phyloP scores from a whole-genome alignment of 805 yeast species.

The Cyberlindnera samutprakarnensis region DNA sequence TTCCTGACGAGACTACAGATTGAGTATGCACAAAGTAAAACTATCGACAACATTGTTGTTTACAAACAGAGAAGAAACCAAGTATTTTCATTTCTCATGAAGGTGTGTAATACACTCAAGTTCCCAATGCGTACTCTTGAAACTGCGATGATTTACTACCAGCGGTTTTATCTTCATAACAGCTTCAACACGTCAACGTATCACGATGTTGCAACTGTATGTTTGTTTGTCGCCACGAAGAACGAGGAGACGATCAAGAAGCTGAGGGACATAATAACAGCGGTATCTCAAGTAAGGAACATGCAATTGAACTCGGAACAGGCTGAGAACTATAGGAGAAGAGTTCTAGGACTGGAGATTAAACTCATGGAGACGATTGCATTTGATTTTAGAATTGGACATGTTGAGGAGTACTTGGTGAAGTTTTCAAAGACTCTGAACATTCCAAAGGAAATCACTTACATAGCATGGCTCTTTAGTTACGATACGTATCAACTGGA shows the following conservation, averaged over 20 bases:
- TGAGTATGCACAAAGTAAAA: constrained; percentile 39
- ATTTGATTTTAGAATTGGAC: constrained; percentile 71
- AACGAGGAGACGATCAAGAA: constrained; percentile 82
- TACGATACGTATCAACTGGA: constrained; percentile 70
- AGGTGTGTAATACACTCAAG: constrained; percentile 44
- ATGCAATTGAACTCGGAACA: constrained; percentile 22
- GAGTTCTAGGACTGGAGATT: constrained; percentile 56
- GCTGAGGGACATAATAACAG: constrained; percentile 49
- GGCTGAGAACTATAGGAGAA: constrained; percentile 49
- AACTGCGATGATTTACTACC: constrained; percentile 66
- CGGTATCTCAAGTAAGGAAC: constrained; percentile 28
- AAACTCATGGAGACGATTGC: constrained; percentile 68
- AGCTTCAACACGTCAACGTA: constrained; percentile 46
- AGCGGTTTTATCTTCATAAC: constrained; percentile 62
- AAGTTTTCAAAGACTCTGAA: constrained; percentile 47
- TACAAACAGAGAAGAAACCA: constrained; percentile 47
- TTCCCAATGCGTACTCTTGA: constrained; percentile 67
- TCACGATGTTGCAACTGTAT: constrained; percentile 58
- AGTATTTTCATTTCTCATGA: constrained; percentile 46
- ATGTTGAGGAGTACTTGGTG: constrained; percentile 58
- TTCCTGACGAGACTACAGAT: constrained; percentile 50
- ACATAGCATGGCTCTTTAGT: constrained; percentile 67
- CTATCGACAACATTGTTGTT: constrained; percentile 43
- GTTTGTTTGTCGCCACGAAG: constrained; percentile 65
- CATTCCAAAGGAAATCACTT: constrained; percentile 39